Base-by-base conservation (phyloP, 1,284 basidiomycete genomes). In the Lentinula novae-zelandiae region DNA sequence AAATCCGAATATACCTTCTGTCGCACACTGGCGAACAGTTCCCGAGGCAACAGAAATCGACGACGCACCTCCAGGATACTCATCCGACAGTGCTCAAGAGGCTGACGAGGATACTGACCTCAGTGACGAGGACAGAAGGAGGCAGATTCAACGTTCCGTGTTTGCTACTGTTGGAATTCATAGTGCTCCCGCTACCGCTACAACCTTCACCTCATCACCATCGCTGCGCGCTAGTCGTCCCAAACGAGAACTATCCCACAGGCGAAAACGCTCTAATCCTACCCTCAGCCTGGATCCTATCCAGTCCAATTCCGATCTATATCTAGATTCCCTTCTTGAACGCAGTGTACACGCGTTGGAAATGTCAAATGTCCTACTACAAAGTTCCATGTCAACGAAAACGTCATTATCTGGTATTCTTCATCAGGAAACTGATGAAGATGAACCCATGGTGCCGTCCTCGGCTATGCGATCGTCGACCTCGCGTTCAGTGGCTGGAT, bases 301-400 rank as follows among this genome's bases (percentile, higher is more conserved):
- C 31, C 54, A 27, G 20, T 68, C 22, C 76, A 79, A 64, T 74
- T 77, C 61, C 12, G 63, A 64, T 60, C 51, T 62, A 22, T 85
- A 82, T 67, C 79, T 92, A 22, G 90, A 92, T 72, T 81, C 86
- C n/a, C 76, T 93, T 13, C 79, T 93, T 3, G 88, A 85, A 64
- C 83, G 90, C 63, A 91, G 89, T 64, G 87, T 93, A 15, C 85
- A 90, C 72, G 91, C 91, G 3, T 77, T 93, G 8, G 91, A 93
- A 70, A 85, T 91, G 77, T 92, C 90, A 7, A 93, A 93, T 64
- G 80, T 83, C 3, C 76, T 93, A 17, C 76, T 92, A 40, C 85
- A 89, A 67, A 84, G 83, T 6, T 88, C 87, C 36, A 86, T 91
- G 68, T 82, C 85, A 38, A 87, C 89, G 0, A 83, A 88, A 63